A percentile compares a stretch with the other conserved stretches of the same genome.
Conservation (phyloP, 2,329 filamentous ascomycete genomes). For the Atkinsonella hypoxylon region DNA sequence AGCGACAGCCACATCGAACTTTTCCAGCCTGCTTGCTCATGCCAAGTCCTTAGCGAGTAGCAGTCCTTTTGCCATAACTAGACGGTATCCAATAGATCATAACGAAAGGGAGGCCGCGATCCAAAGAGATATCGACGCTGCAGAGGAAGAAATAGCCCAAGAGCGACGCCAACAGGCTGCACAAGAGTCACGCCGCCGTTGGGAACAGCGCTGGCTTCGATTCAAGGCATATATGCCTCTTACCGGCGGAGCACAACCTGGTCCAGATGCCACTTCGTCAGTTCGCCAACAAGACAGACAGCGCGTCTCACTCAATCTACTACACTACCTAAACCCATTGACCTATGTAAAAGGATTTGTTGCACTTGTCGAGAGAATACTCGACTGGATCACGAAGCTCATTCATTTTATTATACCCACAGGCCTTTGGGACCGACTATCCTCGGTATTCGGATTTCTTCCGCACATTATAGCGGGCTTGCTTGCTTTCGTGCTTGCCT, state of each 20-base stretch:
- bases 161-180: slow-evolving; percentile 4
- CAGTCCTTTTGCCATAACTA: slow-evolving; percentile 6
- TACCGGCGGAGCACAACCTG: background rate
- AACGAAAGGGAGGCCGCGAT: slow-evolving; percentile 14
- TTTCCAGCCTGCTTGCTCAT: slow-evolving; percentile 5
- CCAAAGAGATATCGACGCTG: slow-evolving; percentile 12
- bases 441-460: slow-evolving; percentile 5
- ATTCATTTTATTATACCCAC: slow-evolving; percentile 8
- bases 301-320: slow-evolving; percentile 10
- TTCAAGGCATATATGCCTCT: slow-evolving; percentile 10
- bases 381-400: slow-evolving; percentile 11
- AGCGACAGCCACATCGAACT: slow-evolving; percentile 5
- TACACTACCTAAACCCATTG: slow-evolving; percentile 18
- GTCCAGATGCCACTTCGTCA: background rate
- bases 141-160: slow-evolving; percentile 6
- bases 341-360: slow-evolving; percentile 18
- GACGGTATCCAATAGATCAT: slow-evolving; percentile 6
- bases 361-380: slow-evolving; percentile 13
- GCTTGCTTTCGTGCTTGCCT: slow-evolving; percentile 5
- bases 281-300: background rate
- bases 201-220: slow-evolving; percentile 13
- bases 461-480: slow-evolving; percentile 5
- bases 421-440: slow-evolving; percentile 6
- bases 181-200: slow-evolving; percentile 3
- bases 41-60: slow-evolving; percentile 7